Evolutionary conservation across 2,329 filamentous ascomycete species (phyloP), one percentile per base, ranked within the genome.

Genomic region (Tolypocladium inflatum): DNA sequence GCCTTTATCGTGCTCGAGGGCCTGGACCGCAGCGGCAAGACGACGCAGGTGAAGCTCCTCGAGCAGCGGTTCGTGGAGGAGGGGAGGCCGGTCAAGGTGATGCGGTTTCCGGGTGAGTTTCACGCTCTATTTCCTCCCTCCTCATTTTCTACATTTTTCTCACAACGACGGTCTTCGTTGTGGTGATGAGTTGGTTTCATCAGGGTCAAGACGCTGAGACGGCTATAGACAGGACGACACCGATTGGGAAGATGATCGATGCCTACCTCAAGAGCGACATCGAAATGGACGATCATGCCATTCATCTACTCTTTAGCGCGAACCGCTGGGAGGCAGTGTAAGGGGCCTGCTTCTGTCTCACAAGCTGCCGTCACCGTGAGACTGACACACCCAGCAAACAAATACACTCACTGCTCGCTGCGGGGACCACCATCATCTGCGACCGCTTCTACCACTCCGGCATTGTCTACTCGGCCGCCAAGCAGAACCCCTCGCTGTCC

Each of bases 361-460:
- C 9, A 45, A 26, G 42, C 42, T 26, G 21, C 21, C 4, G 42
- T 23, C 21, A 3, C 3, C 21, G 42, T 17, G 21, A 26, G 42
- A 45, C 42, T 64, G 26, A 61, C 55, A 17, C 33, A 30, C 17
- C 5, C 59, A 84, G 81, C 2, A 75, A 78, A 63, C 73, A 74
- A 55, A 86, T 87, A 52, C 68, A 76, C 21, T 58, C 73, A 1
- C 75, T 82, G 7, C 72, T 97, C 7, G 74, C 77, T 1, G 71
- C 77, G 1, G 92, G 93, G 10, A 86, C 80, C 23, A 94, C 85
- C 0, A 80, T 99, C 38, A 78, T 99, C 43, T 86, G 93, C 64
- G 94, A 99, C 73, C 86, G 94, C 54, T 99, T 97, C 76, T 96
- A 95, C 71, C 93, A 96, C 77, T 94, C 89, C 23, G 94, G 94